Percentiles rank a stretch among this genome's conserved stretches.
phyloP scores from a whole-genome alignment of 202 grass and related monocot genomes.

The Digitaria exilis region DNA sequence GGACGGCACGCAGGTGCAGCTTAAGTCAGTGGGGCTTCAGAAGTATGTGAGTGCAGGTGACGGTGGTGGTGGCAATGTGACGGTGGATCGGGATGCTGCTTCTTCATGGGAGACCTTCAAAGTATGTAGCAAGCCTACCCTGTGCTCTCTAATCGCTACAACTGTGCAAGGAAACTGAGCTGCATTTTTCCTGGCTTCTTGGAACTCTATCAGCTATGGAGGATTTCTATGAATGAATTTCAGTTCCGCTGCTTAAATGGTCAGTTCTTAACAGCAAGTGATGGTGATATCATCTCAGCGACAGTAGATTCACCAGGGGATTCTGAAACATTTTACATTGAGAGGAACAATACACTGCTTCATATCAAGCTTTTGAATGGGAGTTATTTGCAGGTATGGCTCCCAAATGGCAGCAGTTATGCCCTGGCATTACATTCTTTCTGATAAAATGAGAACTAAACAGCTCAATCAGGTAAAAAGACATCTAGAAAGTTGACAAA shows the following conservation, averaged over 20 bases:
- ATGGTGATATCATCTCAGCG: constrained; percentile 50
- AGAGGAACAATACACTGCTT: constrained; percentile 54
- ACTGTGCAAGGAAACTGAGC: background rate
- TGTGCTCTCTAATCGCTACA: background rate
- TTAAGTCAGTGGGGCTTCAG: constrained; percentile 63
- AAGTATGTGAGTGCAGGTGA: constrained; percentile 46
- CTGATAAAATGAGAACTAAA: constrained; percentile 5
- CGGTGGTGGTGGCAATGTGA: constrained; percentile 48
- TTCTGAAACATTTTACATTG: constrained; percentile 51
- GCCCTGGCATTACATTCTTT: background rate
- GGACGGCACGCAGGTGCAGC: constrained; percentile 70
- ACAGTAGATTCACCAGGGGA: constrained; percentile 47
- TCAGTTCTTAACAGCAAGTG: constrained; percentile 59
- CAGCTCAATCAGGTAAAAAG: constrained; percentile 15
- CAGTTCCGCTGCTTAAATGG: constrained; percentile 59
- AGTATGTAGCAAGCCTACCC: constrained; percentile 15
- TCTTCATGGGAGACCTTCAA: constrained; percentile 74
- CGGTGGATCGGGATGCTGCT: constrained; percentile 45
- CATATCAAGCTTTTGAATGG: constrained; percentile 68
- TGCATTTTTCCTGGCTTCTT: constrained; percentile 14
- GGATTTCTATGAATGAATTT: constrained; percentile 58
- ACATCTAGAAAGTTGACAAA: constrained; percentile 36
- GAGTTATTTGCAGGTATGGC: constrained; percentile 60
- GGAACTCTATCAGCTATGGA: constrained; percentile 48
- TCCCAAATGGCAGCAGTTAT: background rate